Conservation (phyloP, 176 grass and related monocot genomes). For the Alloteropsis semialata region DNA sequence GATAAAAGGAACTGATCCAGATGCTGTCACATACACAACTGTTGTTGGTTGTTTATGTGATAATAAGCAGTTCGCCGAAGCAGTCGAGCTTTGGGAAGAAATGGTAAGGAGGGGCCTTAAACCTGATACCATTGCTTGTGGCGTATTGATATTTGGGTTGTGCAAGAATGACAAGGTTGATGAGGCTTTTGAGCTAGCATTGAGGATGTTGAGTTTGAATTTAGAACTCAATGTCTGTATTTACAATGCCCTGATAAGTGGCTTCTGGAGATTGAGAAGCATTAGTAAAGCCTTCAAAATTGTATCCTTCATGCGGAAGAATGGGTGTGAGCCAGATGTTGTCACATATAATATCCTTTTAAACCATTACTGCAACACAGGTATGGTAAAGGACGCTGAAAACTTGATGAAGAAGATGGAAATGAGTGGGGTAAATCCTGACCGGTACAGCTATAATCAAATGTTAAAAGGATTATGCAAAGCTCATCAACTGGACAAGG, state of each 20-base stretch:
- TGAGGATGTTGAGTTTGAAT: constrained; percentile 59
- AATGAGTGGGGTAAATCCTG: constrained; percentile 61
- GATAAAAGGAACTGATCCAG: constrained; percentile 39
- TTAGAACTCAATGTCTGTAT: constrained; percentile 50
- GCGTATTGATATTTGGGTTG: constrained; percentile 59
- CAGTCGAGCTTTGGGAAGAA: constrained; percentile 63
- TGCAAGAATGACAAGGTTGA: constrained; percentile 55
- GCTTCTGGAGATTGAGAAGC: constrained; percentile 56
- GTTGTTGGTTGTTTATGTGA: constrained; percentile 51
- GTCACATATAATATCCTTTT: constrained; percentile 54
- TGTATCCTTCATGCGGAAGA: constrained; percentile 52
- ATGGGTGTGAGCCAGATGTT: constrained; percentile 52
- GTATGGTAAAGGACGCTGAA: constrained; percentile 50
- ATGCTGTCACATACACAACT: constrained; percentile 66
- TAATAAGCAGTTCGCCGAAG: constrained; percentile 43
- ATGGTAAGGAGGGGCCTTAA: constrained; percentile 48
- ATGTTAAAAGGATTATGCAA: constrained; percentile 77
- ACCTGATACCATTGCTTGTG: constrained; percentile 58
- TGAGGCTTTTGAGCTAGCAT: constrained; percentile 57
- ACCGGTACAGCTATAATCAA: constrained; percentile 65
- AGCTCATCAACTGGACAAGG: constrained; percentile 57
- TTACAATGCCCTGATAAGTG: constrained; percentile 74
- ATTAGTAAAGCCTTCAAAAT: constrained; percentile 54
- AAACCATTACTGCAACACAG: constrained; percentile 42
- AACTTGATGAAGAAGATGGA: constrained; percentile 49